These are phyloP conservation scores for Boletellus emodensis DNA, from an alignment of 768 basidiomycete genomes.

Conservation along the genomic window DNA sequence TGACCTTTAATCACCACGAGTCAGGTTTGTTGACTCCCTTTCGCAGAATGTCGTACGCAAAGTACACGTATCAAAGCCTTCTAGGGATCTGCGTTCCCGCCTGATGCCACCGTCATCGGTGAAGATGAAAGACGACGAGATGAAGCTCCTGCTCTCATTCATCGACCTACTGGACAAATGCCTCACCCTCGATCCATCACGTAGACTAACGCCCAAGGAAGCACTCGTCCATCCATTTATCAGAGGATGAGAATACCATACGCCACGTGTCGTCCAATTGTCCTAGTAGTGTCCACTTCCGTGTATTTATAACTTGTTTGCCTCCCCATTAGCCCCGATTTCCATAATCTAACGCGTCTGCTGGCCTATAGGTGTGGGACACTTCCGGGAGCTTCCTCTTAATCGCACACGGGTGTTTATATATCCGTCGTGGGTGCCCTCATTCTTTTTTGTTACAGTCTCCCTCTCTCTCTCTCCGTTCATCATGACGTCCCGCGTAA, in stretches of 20 bases:
- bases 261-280: conserved; percentile 12
- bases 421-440: not conserved
- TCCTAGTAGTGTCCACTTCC: not conserved
- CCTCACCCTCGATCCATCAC: conserved; percentile 77
- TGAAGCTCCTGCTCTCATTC: conserved; percentile 71
- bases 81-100: conserved; percentile 74
- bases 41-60: conserved; percentile 76
- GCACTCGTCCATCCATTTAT: conserved; percentile 87
- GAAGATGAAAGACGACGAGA: conserved; percentile 87
- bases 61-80: conserved; percentile 78
- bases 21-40: conserved; percentile 13
- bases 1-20: not conserved
- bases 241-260: conserved; percentile 40
- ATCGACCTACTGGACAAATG: conserved; percentile 92
- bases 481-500: conserved; percentile 16
- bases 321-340: too few relatives aligned
- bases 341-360: not conserved
- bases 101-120: conserved; percentile 75
- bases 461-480: not conserved
- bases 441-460: not conserved
- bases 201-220: conserved; percentile 86
- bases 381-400: too few relatives aligned
- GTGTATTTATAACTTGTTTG: conserved; percentile 1
- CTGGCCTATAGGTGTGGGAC: not conserved
- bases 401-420: not conserved